These are phyloP conservation scores for Gastroboletus turbinatus DNA, from an alignment of 1,284 basidiomycete species.

Conservation along the genomic window DNA sequence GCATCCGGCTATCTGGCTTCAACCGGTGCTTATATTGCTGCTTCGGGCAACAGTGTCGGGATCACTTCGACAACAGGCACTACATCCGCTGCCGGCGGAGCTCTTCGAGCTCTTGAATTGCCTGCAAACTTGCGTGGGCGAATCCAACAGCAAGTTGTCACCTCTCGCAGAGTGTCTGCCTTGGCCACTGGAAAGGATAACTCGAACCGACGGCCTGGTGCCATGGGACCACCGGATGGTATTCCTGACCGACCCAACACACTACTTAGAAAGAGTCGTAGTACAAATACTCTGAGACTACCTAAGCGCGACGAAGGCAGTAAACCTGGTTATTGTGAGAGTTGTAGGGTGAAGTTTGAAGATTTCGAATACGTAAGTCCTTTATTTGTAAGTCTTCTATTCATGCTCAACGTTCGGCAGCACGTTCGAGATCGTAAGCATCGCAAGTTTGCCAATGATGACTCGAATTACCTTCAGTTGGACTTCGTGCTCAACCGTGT, in stretches of 20 bases:
- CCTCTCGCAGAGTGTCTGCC: slow-evolving; percentile 51
- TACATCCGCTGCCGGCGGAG: slow-evolving; percentile 70
- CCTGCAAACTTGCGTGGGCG: slow-evolving; percentile 55
- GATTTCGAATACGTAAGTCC: slow-evolving; percentile 79
- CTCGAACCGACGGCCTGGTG: slow-evolving; percentile 37
- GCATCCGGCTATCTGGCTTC: slow-evolving; percentile 72
- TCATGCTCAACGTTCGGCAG: slow-evolving; percentile 41
- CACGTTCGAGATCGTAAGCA: slow-evolving; percentile 81
- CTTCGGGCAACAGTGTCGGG: slow-evolving; percentile 92
- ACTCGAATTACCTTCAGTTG: slow-evolving; percentile 79
- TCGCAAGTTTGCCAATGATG: slow-evolving; percentile 82
- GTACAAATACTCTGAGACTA: slow-evolving; percentile 72
- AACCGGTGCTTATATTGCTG: slow-evolving; percentile 69
- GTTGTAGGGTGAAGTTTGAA: slow-evolving; percentile 88
- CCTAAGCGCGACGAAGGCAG: slow-evolving; percentile 80
- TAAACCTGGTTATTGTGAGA: slow-evolving; percentile 98
- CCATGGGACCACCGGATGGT: slow-evolving; percentile 66
- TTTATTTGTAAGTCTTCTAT: neutral
- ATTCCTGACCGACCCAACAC: slow-evolving; percentile 52
- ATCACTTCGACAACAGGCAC: slow-evolving; percentile 86
- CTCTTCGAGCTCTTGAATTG: slow-evolving; percentile 46
- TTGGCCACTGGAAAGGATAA: slow-evolving; percentile 30
- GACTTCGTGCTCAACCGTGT: slow-evolving; percentile 80
- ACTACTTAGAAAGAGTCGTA: slow-evolving; percentile 69
- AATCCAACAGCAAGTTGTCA: slow-evolving; percentile 62